Evolutionary conservation across 371 early-diverging fungal genomes (phyloP), one percentile per base, ranked within the genome.

Genomic region (Rhizopus arrhizus): DNA sequence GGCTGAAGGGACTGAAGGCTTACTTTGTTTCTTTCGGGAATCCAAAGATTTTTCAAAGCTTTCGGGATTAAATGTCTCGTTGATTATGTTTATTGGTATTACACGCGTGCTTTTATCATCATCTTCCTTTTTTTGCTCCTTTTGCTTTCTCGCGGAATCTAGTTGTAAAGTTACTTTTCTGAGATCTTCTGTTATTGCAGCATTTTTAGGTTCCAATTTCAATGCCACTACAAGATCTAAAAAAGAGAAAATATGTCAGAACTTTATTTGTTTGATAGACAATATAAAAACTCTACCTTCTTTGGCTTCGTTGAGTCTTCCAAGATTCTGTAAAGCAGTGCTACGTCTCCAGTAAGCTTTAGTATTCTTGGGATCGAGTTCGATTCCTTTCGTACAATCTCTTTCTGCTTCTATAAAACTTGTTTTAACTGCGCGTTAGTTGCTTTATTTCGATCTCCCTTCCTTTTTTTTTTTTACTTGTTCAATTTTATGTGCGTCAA

Each of bases 301-400:
- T 70, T 81, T 78, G 3, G 94, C 89, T 43, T 85, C 90, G 0
- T 61, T 55, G 1, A 78, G 42, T 56, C 83, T 78, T n/a, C 83
- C 85, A 9, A 89, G 55, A 46, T 79, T 83, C 5, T 78, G 63
- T 6, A 84, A 76, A 0, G 93, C 91, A 43, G 85, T 84, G 5
- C 91, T 93, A 7, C 93, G 80, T 47, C 95, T 74, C 90, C 91
- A 93, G 6, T 86, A 67, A 0, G 93, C 95, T 63, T 95, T 95
- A 29, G 91, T 85, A 67, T 89, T 88, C 38, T 87, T 85, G 7
- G 85, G 79, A 34, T 91, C 89, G 13, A 90, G 53, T 12, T 61
- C 61, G 33, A 95, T 58, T 13, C 87, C 89, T 6, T 58, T 49
- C 9, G 88, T 79, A 65, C 93, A 92, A 68, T 94, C 95, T 5